These are phyloP conservation scores for Corymbia maculata DNA, from an alignment of 345 rosid genomes.

Conservation along the genomic window DNA sequence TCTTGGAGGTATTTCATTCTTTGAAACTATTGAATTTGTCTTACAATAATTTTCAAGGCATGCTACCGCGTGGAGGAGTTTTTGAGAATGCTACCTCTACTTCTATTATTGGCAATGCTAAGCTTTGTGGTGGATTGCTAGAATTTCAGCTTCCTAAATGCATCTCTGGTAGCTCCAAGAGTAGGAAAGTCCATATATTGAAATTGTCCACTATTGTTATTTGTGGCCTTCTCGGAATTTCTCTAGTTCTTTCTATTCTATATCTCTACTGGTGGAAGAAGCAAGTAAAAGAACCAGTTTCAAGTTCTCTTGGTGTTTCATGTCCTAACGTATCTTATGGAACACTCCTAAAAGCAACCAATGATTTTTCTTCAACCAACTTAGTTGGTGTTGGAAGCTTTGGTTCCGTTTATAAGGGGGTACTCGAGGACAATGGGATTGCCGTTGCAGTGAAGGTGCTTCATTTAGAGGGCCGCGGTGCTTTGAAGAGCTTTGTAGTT, in stretches of 20 bases:
- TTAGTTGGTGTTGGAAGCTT: background rate
- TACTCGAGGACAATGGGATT: fast-evolving
- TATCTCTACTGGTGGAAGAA: background rate
- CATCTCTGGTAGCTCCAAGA: background rate
- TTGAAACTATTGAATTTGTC: background rate
- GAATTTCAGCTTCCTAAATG: background rate
- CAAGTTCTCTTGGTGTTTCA: background rate
- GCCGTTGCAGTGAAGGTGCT: background rate
- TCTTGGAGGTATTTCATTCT: background rate
- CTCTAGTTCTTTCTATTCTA: background rate
- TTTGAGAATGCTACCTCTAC: background rate
- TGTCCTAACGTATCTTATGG: background rate
- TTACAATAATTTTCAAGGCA: background rate
- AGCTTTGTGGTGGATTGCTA: background rate
- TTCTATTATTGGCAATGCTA: background rate
- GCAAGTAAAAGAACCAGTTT: background rate
- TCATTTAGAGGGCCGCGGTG: background rate
- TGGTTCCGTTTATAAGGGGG: background rate
- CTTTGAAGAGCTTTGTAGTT: background rate
- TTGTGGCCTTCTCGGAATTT: background rate
- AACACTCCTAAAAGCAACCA: background rate
- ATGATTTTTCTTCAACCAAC: background rate
- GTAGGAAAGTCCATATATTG: background rate
- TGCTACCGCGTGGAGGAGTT: background rate
- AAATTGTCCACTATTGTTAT: background rate